A percentile compares a stretch with the other conserved stretches of the same genome.
phyloP scores from a whole-genome alignment of 768 basidiomycete species.

The Mrakia gelida region DNA sequence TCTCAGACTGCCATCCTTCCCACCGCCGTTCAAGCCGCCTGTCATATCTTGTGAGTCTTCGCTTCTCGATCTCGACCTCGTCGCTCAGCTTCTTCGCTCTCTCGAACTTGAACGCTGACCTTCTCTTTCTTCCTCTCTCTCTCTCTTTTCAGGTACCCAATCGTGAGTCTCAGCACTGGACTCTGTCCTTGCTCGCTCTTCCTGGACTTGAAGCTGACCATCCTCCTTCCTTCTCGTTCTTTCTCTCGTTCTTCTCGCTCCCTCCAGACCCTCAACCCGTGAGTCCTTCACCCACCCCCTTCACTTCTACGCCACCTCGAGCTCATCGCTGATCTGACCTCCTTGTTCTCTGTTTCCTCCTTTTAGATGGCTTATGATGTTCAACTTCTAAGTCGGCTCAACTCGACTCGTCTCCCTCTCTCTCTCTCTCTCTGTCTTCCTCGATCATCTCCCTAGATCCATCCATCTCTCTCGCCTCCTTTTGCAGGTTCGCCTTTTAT shows the following conservation, averaged over 20 bases:
- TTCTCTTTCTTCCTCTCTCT: background rate
- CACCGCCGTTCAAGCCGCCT: slow-evolving; percentile 40
- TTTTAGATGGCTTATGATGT: slow-evolving; percentile 25
- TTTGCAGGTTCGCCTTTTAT: too few relatives aligned
- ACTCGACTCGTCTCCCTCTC: background rate
- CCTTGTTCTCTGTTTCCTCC: too few relatives aligned
- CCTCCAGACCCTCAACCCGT: slow-evolving; percentile 16
- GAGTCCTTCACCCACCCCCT: too few relatives aligned
- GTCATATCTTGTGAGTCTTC: slow-evolving; percentile 39
- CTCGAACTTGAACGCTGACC: background rate
- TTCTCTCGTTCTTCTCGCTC: too few relatives aligned
- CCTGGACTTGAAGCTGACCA: too few relatives aligned
- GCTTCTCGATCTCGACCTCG: background rate
- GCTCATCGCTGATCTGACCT: too few relatives aligned
- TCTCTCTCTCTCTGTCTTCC: background rate
- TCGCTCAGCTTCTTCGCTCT: background rate
- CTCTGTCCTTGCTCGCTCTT: too few relatives aligned
- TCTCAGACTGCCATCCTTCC: slow-evolving; percentile 37
- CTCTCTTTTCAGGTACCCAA: background rate
- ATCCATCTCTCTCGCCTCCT: too few relatives aligned
- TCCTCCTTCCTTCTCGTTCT: too few relatives aligned
- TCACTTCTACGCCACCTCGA: too few relatives aligned
- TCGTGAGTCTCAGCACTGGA: background rate
- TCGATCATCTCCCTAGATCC: too few relatives aligned
- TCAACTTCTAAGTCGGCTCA: slow-evolving; percentile 15